Evolutionary conservation across 805 yeast species (phyloP), one percentile per base, ranked within the genome.

Genomic region (Candida insectorum): DNA sequence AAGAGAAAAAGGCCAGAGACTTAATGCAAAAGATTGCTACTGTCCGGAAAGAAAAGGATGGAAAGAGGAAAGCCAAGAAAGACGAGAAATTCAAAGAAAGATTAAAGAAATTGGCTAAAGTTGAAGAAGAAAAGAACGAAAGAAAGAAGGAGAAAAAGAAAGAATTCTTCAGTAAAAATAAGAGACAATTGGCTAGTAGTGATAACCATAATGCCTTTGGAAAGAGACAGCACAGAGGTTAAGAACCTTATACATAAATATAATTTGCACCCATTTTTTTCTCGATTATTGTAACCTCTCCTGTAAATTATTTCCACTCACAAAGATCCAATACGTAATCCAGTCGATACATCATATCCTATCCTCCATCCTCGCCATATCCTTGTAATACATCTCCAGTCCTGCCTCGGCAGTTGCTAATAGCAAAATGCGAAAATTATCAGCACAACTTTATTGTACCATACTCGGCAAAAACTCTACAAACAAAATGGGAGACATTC

Each of bases 1-100:
- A 86, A 33, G 97, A 91, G 61, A 87, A 86, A 81, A 85, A 86
- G 65, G 89, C 95, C 20, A 75, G 97, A 48, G 81, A 87, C 22
- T 73, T 91, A 61, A 77, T 93, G 71, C 91, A 83, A 60, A 85
- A 85, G 62, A 79, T 93, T 36, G 75, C 83, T 49, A 87, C 97
- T 0, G 66, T 93, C 33, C 78, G 86, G 51, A 85, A 79, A 51
- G 93, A 83, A 39, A 91, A 91, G 67, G 96, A 85, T 18, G 75
- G 76, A 34, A 84, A 83, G 75, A 77, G 81, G 45, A 72, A 65
- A 51, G 70, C 73, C 24, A 86, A 85, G 65, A 86, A 86, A 61
- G 72, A 68, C 31, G 89, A 77, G 33, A 80, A 85, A 63, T 78
- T 87, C 54, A 77, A 74, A 44, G 91, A 81, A 41, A 77, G 82